Base-by-base conservation (phyloP, 306 rosid genomes). In the Ziziphus jujuba region DNA sequence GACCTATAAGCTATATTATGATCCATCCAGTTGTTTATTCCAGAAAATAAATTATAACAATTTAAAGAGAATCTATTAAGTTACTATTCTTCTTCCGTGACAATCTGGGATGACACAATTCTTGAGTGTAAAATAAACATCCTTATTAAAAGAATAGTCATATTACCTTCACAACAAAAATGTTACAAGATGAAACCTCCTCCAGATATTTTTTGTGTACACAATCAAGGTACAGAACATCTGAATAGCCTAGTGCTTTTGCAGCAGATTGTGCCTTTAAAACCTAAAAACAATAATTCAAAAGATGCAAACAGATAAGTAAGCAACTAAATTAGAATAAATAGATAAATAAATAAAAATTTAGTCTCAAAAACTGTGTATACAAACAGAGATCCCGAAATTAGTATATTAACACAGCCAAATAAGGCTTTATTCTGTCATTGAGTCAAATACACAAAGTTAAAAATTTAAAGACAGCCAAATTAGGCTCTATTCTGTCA, bases 151-250 rank as follows among this genome's bases (percentile, higher is more conserved):
- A 16, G 19, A 17, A 40, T 31, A 44, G 21, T 35, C 58, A 66
- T 21, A 65, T 55, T 87, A 90, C 99, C 99, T 95, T 95, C 49
- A 95, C 97, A 73, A 95, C 90, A 80, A 95, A 95, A 75, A 95
- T 88, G 75, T 93, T 93, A 83, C 92, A 90, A n/a, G 89, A 88
- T 54, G 97, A 93, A 72, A 93, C 99, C 90, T 93, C 99, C 85
- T 95, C 99, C 63, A 95, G 81, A 79, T 88, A 95, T 81, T 55
- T 90, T 74, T 95, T 95, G 81, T 90, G 82, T 60, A 88, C 87
- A 68, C 96, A 95, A 59, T 95, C 99, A 43, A 95, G 96, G 74
- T 95, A 95, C 61, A 95, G 78, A 66, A 88, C 96, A 84, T 95
- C 97, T 38, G 99, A 87, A 78, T 85, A 95, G 63, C 99, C 99